Conservation (phyloP, 805 yeast species). For the Kuraishia molischiana region DNA sequence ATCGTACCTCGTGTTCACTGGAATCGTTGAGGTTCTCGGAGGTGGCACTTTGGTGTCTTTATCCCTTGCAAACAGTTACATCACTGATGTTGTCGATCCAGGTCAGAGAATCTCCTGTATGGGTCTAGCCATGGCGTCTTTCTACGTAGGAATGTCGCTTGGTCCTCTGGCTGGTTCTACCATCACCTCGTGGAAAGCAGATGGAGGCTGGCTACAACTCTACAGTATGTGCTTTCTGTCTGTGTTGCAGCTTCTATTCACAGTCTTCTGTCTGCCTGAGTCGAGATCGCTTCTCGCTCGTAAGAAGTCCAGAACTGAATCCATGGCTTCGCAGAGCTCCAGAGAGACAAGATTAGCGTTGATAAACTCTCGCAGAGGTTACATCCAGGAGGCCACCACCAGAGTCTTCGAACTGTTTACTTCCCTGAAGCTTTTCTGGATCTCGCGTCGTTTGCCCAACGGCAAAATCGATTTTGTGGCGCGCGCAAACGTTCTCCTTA, state of each 20-base stretch:
- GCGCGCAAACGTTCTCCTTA: slow-evolving; percentile 34
- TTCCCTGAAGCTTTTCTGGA: slow-evolving; percentile 48
- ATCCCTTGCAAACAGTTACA: slow-evolving; percentile 56
- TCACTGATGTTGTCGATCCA: slow-evolving; percentile 64
- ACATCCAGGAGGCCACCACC: slow-evolving; percentile 1
- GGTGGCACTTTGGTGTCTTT: slow-evolving; percentile 55
- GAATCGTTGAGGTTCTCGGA: slow-evolving; percentile 37
- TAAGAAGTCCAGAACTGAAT: slow-evolving; percentile 34
- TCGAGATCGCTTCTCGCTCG: slow-evolving; percentile 51
- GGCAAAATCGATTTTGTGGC: slow-evolving; percentile 21
- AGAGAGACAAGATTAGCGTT: slow-evolving; percentile 3
- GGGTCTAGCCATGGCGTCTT: slow-evolving; percentile 48
- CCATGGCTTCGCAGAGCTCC: slow-evolving; percentile 2
- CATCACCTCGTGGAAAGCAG: slow-evolving; percentile 14
- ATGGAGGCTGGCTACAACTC: slow-evolving; percentile 20
- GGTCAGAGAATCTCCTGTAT: slow-evolving; percentile 45
- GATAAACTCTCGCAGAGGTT: neutral
- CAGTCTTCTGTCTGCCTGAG: slow-evolving; percentile 42
- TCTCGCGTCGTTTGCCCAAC: slow-evolving; percentile 26
- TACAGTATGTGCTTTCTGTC: slow-evolving; percentile 17
- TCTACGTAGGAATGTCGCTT: slow-evolving; percentile 49
- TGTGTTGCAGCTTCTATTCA: slow-evolving; percentile 22
- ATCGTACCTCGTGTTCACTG: slow-evolving; percentile 29
- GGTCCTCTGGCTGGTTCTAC: slow-evolving; percentile 57
- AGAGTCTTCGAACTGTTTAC: slow-evolving; percentile 18